Evolutionary conservation across 768 basidiomycete species (phyloP), one percentile per base, ranked within the genome.

Genomic region (Russula sp.): DNA sequence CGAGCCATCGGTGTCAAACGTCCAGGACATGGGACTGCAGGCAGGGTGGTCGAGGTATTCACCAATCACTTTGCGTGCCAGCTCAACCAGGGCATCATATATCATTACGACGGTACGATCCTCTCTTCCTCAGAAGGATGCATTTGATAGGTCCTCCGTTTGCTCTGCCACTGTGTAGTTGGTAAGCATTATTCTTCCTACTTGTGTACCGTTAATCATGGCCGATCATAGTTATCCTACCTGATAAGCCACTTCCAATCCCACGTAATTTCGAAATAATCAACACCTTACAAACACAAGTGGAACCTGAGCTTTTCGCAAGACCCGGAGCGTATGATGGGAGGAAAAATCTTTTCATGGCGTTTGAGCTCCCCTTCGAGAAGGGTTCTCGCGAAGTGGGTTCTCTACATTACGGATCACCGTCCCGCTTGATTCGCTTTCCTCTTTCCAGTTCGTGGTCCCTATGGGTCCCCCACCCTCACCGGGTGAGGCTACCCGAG

Each of bases 251-350:
- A 0, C 75, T 88, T 2, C 87, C 90, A 0, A 80, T 81, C 1
- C 75, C 81, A 14, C 72, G 88, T 7, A 91, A 90, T 61, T 78
- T 92, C 77, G 83, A 86, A 14, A 73, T 93, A 10, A 84, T 93
- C 51, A 77, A 78, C 14, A 75, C 75, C 16, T 71, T 93, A 14
- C 91, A 93, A 70, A 75, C 74, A 5, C 70, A 74, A 0, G 76
- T 80, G 5, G 82, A 83, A 1, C 83, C 83, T 0, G 73, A 79
- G n/a, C 75, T 88, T 22, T 93, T 93, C 69, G 88, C 82, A 3
- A 88, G 87, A 10, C 82, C 78, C 14, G 85, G 79, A 18, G 89
- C 83, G 2, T 92, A 90, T 62, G 90, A 92, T 60, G 90, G 90
- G 0, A 78, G 87, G 45, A 92, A 90, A 72, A 92, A 91, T 64